Conservation (phyloP, 2,329 filamentous ascomycete species). For the Penicillium sp. region DNA sequence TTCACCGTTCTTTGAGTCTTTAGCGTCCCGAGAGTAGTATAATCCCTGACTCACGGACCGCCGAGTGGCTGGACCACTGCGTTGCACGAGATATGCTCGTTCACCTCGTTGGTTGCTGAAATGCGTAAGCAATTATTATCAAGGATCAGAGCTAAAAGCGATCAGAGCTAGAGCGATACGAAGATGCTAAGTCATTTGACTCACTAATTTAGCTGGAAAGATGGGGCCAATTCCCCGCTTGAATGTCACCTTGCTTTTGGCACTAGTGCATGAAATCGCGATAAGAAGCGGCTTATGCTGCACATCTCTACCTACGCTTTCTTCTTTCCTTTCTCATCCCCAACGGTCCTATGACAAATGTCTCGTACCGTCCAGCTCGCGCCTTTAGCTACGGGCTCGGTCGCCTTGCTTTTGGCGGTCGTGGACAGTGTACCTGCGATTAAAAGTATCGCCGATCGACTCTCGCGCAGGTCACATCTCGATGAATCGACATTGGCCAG, state of each 20-base stretch:
- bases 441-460: conserved; percentile 18
- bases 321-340: neutral
- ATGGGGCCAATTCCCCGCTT: neutral
- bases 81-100: neutral
- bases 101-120: too few relatives aligned
- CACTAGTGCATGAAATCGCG: neutral
- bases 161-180: neutral
- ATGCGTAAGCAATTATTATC: neutral
- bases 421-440: conserved; percentile 26
- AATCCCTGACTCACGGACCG: neutral
- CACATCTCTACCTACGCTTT: neutral
- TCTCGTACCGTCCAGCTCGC: conserved; percentile 14
- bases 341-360: conserved; percentile 20
- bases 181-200: neutral
- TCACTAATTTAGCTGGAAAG: neutral
- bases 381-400: conserved; percentile 18
- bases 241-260: conserved; percentile 2
- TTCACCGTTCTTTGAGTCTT: conserved; percentile 9
- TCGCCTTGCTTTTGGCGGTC: conserved; percentile 25
- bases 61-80: neutral
- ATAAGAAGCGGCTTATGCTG: conserved; percentile 5
- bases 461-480: conserved; percentile 11
- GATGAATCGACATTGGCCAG: conserved; percentile 22
- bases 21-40: neutral
- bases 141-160: neutral